These are phyloP conservation scores for Emergomyces pasteurianus DNA, from an alignment of 2,329 filamentous ascomycete genomes.

Conservation along the genomic window DNA sequence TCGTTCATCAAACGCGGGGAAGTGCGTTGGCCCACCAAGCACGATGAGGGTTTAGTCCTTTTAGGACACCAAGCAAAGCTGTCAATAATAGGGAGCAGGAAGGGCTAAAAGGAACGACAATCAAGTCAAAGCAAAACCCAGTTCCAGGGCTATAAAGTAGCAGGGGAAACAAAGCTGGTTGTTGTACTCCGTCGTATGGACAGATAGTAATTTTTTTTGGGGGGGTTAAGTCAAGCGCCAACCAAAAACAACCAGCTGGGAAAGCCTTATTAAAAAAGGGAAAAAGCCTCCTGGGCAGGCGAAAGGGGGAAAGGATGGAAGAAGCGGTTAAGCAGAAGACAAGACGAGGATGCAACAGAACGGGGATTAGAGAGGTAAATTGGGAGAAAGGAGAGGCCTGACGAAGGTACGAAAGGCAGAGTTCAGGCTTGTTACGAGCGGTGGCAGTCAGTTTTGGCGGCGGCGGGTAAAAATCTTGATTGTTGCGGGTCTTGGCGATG, in stretches of 20 bases:
- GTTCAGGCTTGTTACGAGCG: neutral
- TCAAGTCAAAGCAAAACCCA: neutral
- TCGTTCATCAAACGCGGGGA: neutral
- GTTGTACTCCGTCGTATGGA: too few species aligned
- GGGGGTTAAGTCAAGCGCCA: neutral
- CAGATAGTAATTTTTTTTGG: neutral
- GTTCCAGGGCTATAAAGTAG: neutral
- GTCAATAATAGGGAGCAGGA: neutral
- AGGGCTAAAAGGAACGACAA: neutral
- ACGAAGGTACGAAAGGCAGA: neutral
- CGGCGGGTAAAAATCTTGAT: neutral
- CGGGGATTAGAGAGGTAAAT: neutral
- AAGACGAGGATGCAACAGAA: neutral
- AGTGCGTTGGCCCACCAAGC: neutral
- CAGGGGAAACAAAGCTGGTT: neutral
- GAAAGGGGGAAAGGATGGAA: neutral
- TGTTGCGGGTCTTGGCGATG: neutral
- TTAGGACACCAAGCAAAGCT: neutral
- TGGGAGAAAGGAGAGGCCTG: neutral
- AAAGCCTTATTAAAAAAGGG: neutral
- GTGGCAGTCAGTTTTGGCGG: neutral
- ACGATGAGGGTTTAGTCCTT: neutral
- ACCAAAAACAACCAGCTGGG: neutral
- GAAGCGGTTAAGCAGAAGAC: neutral
- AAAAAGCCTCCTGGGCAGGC: neutral